A percentile compares a stretch with the other conserved stretches of the same genome.
phyloP scores from a whole-genome alignment of 106 monocot species.

The Dendrobium huoshanense region DNA sequence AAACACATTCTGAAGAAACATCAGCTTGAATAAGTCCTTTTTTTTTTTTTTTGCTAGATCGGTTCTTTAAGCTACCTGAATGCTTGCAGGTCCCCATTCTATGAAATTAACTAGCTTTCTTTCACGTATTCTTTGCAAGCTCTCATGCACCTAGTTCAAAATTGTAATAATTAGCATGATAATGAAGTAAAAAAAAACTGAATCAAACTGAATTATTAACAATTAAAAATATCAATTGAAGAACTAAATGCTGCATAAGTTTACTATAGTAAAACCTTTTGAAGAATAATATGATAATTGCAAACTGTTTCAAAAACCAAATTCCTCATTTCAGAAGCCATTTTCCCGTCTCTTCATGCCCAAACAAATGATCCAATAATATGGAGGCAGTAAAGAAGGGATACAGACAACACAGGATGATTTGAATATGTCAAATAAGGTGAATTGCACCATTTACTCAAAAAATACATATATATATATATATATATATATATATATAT shows the following conservation, averaged over 20 bases:
- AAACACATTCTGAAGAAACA: background rate
- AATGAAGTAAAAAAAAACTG: background rate
- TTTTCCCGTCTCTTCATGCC: background rate
- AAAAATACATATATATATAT: background rate
- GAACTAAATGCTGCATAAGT: constrained; percentile 2
- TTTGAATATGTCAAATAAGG: background rate
- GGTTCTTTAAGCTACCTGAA: constrained; percentile 50
- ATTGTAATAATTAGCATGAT: background rate
- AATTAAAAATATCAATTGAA: background rate
- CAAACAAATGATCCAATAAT: background rate
- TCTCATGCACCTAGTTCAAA: constrained; percentile 81
- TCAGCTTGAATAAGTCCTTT: background rate
- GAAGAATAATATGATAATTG: background rate
- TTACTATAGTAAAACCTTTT: background rate
- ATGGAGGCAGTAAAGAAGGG: background rate
- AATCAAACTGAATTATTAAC: background rate
- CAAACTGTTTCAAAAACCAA: background rate
- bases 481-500: background rate
- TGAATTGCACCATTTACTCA: background rate
- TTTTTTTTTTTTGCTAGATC: background rate
- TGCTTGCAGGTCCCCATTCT: constrained; percentile 99
- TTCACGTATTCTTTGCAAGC: constrained; percentile 93
- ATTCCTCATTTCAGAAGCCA: constrained; percentile 1
- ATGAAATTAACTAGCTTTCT: constrained; percentile 99
- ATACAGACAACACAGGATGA: background rate